Conservation (phyloP, 1,139 yeast genomes). For the Spencermartinsiella ligniputridi region DNA sequence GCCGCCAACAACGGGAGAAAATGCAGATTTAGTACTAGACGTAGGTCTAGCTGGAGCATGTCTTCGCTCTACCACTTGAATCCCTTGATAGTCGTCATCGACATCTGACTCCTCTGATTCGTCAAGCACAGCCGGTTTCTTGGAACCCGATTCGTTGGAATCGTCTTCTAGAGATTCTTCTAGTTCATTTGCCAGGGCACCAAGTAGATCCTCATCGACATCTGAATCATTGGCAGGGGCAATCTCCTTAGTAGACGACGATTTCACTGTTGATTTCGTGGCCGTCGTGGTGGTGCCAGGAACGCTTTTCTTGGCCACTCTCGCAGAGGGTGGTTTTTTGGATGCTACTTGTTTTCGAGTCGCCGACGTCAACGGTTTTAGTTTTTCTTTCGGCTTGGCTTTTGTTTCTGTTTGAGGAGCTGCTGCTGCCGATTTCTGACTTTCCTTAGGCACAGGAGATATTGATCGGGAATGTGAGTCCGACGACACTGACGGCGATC, state of each 20-base stretch:
- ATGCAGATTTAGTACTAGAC: slow-evolving; percentile 4
- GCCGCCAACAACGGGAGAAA: slow-evolving; percentile 10
- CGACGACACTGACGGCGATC: neutral
- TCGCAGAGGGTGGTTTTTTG: slow-evolving; percentile 7
- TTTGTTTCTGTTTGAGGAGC: neutral
- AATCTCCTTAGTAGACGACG: neutral
- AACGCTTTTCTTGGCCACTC: neutral
- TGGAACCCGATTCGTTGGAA: slow-evolving; percentile 7
- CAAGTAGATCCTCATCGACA: slow-evolving; percentile 30
- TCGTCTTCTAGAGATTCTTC: slow-evolving; percentile 27
- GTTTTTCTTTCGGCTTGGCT: slow-evolving; percentile 3
- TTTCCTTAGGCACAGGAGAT: neutral
- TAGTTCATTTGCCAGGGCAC: slow-evolving; percentile 28
- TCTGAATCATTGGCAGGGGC: slow-evolving; percentile 15
- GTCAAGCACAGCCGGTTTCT: slow-evolving; percentile 12
- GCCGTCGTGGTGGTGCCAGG: neutral
- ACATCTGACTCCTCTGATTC: slow-evolving; percentile 16
- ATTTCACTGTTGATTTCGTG: neutral
- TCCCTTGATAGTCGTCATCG: slow-evolving; percentile 4
- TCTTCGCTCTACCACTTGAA: slow-evolving; percentile 11
- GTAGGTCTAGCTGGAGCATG: slow-evolving; percentile 1
- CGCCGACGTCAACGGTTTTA: slow-evolving; percentile 1
- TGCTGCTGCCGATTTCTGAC: neutral
- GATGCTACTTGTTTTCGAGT: slow-evolving; percentile 2
- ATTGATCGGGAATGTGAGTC: neutral